phyloP scores from a whole-genome alignment of 2,329 filamentous ascomycete species.

The Hypoxylon sp. region DNA sequence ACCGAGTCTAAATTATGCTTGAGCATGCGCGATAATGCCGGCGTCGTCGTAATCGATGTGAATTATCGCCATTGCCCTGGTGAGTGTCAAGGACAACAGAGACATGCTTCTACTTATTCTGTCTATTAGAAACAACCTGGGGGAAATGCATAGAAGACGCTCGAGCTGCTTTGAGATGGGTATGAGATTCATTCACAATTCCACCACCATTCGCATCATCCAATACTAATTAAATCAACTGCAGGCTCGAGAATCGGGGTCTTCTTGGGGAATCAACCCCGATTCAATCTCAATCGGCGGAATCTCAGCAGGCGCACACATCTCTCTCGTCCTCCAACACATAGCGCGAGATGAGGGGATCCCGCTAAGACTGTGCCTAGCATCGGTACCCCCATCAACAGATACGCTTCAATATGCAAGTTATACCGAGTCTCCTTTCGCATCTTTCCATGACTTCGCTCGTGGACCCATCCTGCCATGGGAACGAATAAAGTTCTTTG shows the following conservation, averaged over 20 bases:
- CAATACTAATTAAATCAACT: slow-evolving; percentile 10
- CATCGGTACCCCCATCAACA: slow-evolving; percentile 53
- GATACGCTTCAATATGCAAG: slow-evolving; percentile 51
- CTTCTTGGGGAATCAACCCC: slow-evolving; percentile 52
- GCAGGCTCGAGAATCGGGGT: slow-evolving; percentile 51
- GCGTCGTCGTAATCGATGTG: slow-evolving; percentile 58
- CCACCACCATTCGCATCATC: slow-evolving; percentile 3
- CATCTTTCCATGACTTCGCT: slow-evolving; percentile 56
- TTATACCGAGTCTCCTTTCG: slow-evolving; percentile 56
- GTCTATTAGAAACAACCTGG: slow-evolving; percentile 52
- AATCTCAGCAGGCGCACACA: slow-evolving; percentile 58
- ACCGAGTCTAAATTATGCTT: slow-evolving; percentile 56
- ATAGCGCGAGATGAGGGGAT: slow-evolving; percentile 58
- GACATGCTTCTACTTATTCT: not conserved
- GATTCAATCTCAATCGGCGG: slow-evolving; percentile 58
- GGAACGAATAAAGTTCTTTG: slow-evolving; percentile 56
- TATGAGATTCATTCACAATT: slow-evolving; percentile 35
- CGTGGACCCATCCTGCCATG: slow-evolving; percentile 56
- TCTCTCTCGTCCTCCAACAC: slow-evolving; percentile 57
- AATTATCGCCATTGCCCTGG: slow-evolving; percentile 60
- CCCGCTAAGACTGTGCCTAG: slow-evolving; percentile 55
- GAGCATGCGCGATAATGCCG: slow-evolving; percentile 57
- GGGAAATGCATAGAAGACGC: slow-evolving; percentile 58
- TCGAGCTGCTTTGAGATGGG: slow-evolving; percentile 58
- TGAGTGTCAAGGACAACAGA: slow-evolving; percentile 35